Base-by-base conservation (phyloP, 352 stramenopile genomes). In the Aphanomyces euteiches region DNA sequence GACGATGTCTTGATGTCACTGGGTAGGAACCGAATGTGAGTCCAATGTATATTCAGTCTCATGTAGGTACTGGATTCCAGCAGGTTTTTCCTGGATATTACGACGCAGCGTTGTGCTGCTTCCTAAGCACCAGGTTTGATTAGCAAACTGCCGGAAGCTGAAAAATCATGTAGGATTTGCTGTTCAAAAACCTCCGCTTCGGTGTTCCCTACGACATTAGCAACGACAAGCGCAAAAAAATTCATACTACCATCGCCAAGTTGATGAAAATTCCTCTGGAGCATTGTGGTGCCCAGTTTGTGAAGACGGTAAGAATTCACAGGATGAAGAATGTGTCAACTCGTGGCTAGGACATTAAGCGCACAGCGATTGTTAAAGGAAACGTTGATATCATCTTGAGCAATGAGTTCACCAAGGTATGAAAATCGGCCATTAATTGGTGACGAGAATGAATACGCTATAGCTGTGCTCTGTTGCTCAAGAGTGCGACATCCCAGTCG, bases 391-490 rank as follows among this genome's bases (percentile, higher is more conserved):
- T 93, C 28, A 74, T 92, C 1, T 61, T 93, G 10, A 85, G 80
- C 37, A 82, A 90, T 53, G 84, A 92, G 39, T 78, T 84, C 59
- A 93, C 86, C 4, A 79, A 86, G 73, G 86, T 92, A 79, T 15
- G 60, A 41, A 1, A 7, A 61, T 21, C 45, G 45, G n/a, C 45
- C 45, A n/a, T 15, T n/a, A n/a, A n/a, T 1, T n/a, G 45, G 45
- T 19, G n/a, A n/a, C 50, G 50, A 58, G 17, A 13, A 12, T 19
- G 15, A 58, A 38, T 17, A 4, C 12, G 8, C 21, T 36, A 28
- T 67, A 67, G 59, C 28, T 67, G 39, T 67, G 59, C 28, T 17
- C 39, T 7, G 2, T 67, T 7, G 59, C 75, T 34, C 74, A 61
- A 58, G 84, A 74, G 8, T 75, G 78, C 39, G 57, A 72, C 4